Percentiles rank a stretch among this genome's conserved stretches.
Conservation (phyloP, 1,284 basidiomycete genomes). For the Puccinia hordei region DNA sequence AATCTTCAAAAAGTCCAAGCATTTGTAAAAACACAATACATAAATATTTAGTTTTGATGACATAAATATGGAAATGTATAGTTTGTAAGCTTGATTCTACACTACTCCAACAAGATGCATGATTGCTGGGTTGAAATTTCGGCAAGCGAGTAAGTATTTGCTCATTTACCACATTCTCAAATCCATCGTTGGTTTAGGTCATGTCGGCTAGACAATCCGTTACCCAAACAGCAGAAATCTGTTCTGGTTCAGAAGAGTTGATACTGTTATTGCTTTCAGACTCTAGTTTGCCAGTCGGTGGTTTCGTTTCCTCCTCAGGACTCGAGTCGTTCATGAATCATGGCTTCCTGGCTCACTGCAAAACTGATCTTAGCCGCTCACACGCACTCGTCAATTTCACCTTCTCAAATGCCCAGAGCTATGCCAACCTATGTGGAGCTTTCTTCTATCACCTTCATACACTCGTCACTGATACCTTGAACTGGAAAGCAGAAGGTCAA, state of each 20-base stretch:
- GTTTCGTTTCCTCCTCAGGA: constrained; percentile 88
- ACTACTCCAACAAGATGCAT: too few species aligned
- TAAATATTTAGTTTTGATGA: too few species aligned
- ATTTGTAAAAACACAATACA: too few species aligned
- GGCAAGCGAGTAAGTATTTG: too few species aligned
- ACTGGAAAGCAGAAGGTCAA: neutral
- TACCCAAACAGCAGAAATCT: too few species aligned
- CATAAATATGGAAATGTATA: too few species aligned
- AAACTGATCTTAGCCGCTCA: neutral
- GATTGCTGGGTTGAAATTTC: too few species aligned
- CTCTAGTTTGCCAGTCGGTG: constrained; percentile 81
- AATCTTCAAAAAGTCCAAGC: too few species aligned
- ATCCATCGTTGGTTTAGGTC: too few species aligned
- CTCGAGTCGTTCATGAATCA: constrained; percentile 87
- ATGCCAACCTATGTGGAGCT: constrained; percentile 4
- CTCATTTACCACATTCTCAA: too few species aligned
- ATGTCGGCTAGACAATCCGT: too few species aligned
- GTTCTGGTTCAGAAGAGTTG: constrained; percentile 59
- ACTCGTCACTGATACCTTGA: constrained; percentile 11
- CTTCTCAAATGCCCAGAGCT: constrained; percentile 33
- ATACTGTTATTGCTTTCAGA: constrained; percentile 74
- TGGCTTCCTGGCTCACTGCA: neutral
- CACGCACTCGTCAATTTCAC: constrained; percentile 10
- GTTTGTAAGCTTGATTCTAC: too few species aligned
- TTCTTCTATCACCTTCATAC: constrained; percentile 35